phyloP scores from a whole-genome alignment of 1,284 basidiomycete genomes.

The Exobasidium rhododendri region DNA sequence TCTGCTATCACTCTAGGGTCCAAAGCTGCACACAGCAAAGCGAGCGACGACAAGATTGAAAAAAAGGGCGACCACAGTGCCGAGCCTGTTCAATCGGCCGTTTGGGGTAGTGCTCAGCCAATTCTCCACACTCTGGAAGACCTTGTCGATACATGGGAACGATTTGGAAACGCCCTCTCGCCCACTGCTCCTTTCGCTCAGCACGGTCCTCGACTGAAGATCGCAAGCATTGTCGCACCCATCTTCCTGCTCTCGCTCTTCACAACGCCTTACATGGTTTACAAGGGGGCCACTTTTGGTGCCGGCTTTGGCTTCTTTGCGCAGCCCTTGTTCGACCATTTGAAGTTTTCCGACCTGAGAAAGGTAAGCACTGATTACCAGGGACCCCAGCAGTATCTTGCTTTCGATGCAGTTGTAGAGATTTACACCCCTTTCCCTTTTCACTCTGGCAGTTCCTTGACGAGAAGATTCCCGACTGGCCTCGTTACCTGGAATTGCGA shows the following conservation, averaged over 20 bases:
- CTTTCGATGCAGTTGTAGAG: too few relatives aligned
- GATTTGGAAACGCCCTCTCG: constrained; percentile 56
- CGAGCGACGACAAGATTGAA: constrained; percentile 1
- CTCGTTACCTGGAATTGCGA: constrained; percentile 42
- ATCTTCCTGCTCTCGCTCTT: constrained; percentile 57
- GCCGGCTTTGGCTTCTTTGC: constrained; percentile 62
- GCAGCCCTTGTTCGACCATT: constrained; percentile 59
- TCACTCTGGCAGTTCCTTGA: constrained; percentile 57
- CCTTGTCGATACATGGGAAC: constrained; percentile 54
- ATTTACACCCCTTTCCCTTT: too few relatives aligned
- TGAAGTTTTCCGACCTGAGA: constrained; percentile 36
- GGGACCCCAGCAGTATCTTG: too few relatives aligned
- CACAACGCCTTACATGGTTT: constrained; percentile 58
- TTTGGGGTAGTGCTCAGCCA: constrained; percentile 54
- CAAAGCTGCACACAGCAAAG: constrained; percentile 6
- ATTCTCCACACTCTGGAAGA: constrained; percentile 62
- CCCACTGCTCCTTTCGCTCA: constrained; percentile 56
- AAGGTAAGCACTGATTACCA: too few relatives aligned
- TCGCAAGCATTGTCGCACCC: constrained; percentile 53
- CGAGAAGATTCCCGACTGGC: constrained; percentile 60
- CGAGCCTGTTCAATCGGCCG: constrained; percentile 43
- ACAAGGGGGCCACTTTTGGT: constrained; percentile 57
- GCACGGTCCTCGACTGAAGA: constrained; percentile 43
- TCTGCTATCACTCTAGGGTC: neutral
- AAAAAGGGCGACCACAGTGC: constrained; percentile 52